Conservation (phyloP, 1,284 basidiomycete species). For the Coniferiporia sulphurascens region DNA sequence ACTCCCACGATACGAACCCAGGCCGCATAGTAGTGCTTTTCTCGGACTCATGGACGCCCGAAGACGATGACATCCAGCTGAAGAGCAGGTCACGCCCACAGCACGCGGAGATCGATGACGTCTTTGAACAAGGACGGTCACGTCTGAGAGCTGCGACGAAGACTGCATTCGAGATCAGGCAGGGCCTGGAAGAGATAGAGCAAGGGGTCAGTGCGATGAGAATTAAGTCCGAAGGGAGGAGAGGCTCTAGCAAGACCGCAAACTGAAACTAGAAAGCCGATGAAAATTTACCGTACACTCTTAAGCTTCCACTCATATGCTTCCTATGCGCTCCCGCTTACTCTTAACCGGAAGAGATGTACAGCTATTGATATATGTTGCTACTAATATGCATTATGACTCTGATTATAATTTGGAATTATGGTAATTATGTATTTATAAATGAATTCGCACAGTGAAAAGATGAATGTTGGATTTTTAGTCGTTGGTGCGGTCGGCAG, state of each 20-base stretch:
- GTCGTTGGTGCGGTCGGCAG: neutral
- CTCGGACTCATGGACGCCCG: neutral
- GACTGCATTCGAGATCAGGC: neutral
- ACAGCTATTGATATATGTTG: neutral
- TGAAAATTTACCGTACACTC: neutral
- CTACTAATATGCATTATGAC: neutral
- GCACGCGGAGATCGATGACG: constrained; percentile 3
- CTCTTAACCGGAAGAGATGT: neutral
- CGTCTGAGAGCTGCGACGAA: neutral
- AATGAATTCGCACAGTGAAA: too few relatives aligned
- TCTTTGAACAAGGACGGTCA: constrained; percentile 7
- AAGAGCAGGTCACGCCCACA: neutral
- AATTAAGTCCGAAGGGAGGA: neutral
- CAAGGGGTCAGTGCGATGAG: constrained; percentile 4
- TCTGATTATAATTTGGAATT: neutral
- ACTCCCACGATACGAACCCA: constrained; percentile 6
- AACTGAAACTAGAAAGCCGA: neutral
- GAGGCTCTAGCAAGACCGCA: neutral
- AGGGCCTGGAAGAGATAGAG: constrained; percentile 9
- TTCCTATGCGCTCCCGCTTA: neutral
- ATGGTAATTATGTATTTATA: too few relatives aligned
- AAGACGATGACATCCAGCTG: neutral
- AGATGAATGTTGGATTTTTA: neutral
- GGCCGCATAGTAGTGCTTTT: constrained; percentile 14
- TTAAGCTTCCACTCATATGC: neutral